Conservation (phyloP, 208 protist species). For the Trypanosomatidae sp. region DNA sequence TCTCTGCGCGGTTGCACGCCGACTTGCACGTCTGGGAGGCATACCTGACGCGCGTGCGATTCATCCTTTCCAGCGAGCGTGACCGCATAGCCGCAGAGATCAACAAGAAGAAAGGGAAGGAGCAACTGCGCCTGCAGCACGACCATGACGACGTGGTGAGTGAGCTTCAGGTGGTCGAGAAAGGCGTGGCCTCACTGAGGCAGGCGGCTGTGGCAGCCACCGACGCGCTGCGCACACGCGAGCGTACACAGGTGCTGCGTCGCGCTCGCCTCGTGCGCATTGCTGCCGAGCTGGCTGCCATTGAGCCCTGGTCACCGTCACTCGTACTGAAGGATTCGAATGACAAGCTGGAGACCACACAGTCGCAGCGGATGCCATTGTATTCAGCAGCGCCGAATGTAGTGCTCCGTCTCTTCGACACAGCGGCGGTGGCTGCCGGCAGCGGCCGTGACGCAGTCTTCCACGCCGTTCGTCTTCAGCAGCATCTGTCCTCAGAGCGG, state of each 20-base stretch:
- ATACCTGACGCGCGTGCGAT: slow-evolving; percentile 22
- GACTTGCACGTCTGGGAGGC: slow-evolving; percentile 21
- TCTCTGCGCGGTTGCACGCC: slow-evolving; percentile 14
- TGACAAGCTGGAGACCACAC: not conserved
- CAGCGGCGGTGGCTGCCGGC: slow-evolving; percentile 10
- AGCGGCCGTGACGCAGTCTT: slow-evolving; percentile 12
- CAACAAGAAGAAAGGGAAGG: slow-evolving; percentile 49
- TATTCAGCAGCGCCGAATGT: slow-evolving; percentile 5
- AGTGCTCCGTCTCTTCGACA: slow-evolving; percentile 17
- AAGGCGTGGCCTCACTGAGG: slow-evolving; percentile 16
- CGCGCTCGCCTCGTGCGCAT: slow-evolving; percentile 32
- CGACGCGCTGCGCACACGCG: slow-evolving; percentile 41
- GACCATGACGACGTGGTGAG: slow-evolving; percentile 51
- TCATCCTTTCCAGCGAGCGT: slow-evolving; percentile 32
- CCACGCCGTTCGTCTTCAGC: not conserved
- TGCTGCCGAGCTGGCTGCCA: slow-evolving; percentile 25
- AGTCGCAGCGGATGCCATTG: not conserved
- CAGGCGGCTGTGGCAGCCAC: slow-evolving; percentile 19
- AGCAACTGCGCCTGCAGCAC: slow-evolving; percentile 49
- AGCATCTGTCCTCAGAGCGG: not conserved
- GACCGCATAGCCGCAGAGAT: slow-evolving; percentile 41
- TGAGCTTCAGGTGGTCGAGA: slow-evolving; percentile 30
- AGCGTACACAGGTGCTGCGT: slow-evolving; percentile 52
- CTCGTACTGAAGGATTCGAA: not conserved
- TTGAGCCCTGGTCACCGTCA: slow-evolving; percentile 4